Percentiles rank a stretch among this genome's conserved stretches.
These are phyloP conservation scores for Pyricularia sp. DNA, from an alignment of 2,329 filamentous ascomycete species.

Conservation along the genomic window DNA sequence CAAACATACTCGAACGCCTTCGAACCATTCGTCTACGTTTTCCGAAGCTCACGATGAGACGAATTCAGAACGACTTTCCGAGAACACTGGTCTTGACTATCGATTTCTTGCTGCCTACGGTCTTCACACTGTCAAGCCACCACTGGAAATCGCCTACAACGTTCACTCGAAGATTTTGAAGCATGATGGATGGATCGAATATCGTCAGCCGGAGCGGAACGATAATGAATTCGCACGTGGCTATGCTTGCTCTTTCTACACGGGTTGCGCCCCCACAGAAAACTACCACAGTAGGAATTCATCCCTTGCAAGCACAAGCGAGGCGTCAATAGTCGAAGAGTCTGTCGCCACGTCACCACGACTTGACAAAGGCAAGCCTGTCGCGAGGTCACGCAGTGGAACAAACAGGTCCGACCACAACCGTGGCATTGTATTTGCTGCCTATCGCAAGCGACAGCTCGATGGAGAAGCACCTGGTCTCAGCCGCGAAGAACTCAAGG, in stretches of 20 bases:
- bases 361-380: background rate
- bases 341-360: background rate
- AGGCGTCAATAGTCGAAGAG: background rate
- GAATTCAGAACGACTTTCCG: background rate
- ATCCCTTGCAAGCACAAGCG: background rate
- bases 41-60: background rate
- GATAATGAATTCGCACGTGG: conserved; percentile 38
- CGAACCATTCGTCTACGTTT: background rate
- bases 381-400: background rate
- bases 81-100: background rate
- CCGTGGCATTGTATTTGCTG: conserved; percentile 46
- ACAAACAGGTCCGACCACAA: conserved; percentile 20
- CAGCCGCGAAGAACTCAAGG: conserved; percentile 31
- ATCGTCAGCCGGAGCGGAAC: conserved; percentile 31
- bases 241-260: conserved; percentile 45
- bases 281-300: background rate
- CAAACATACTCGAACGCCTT: background rate
- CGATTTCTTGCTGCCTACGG: conserved; percentile 47
- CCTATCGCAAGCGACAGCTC: conserved; percentile 37
- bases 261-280: conserved; percentile 19
- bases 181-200: conserved; percentile 42
- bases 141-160: conserved; percentile 39
- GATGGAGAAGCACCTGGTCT: conserved; percentile 25
- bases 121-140: conserved; percentile 37
- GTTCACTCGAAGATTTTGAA: conserved; percentile 42